Conservation (phyloP, 2,329 filamentous ascomycete genomes). For the Chaetothyriales sp. region DNA sequence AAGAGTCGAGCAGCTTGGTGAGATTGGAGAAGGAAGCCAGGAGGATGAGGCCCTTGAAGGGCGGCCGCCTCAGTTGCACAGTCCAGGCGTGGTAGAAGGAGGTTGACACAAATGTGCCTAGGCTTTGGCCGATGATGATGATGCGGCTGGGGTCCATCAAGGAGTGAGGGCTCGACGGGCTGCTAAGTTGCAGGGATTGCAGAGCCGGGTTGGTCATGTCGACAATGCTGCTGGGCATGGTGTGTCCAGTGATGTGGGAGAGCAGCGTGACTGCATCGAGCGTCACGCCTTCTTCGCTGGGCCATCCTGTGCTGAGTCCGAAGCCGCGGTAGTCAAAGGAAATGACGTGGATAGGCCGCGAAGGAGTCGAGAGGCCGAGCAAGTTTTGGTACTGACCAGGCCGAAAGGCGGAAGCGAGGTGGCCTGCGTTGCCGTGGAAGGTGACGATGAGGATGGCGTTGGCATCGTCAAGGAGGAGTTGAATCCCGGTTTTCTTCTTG, state of each 20-base stretch:
- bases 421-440: conserved; percentile 61
- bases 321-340: conserved; percentile 62
- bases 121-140: conserved; percentile 69
- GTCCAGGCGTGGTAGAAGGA: conserved; percentile 40
- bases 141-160: conserved; percentile 57
- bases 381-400: conserved; percentile 66
- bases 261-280: conserved; percentile 62
- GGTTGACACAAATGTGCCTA: conserved; percentile 72
- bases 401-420: conserved; percentile 64
- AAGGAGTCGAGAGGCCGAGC: conserved; percentile 52
- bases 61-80: conserved; percentile 42
- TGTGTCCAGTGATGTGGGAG: conserved; percentile 42
- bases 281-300: conserved; percentile 68
- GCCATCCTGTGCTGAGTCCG: conserved; percentile 52
- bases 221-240: conserved; percentile 35
- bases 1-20: conserved; percentile 58
- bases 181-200: conserved; percentile 26
- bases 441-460: conserved; percentile 42
- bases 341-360: conserved; percentile 58
- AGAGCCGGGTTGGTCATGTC: background rate
- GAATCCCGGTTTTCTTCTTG: conserved; percentile 36
- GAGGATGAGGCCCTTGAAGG: conserved; percentile 69
- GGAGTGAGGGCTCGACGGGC: background rate
- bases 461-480: conserved; percentile 37
- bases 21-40: conserved; percentile 68